Conservation (phyloP, 768 basidiomycete genomes). For the Lentinula lateritia region DNA sequence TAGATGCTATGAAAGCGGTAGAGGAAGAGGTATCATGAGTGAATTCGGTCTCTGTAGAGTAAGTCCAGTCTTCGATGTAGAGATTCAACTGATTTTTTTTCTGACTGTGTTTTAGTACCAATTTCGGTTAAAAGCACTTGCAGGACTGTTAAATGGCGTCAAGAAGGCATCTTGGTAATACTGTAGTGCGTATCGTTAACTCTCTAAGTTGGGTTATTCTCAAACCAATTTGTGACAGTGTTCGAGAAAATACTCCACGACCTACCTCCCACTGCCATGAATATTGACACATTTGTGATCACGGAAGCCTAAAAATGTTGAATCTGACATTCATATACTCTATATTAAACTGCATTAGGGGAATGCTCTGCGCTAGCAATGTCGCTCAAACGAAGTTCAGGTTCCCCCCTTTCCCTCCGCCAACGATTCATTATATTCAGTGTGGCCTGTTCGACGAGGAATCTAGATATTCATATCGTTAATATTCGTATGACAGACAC, state of each 20-base stretch:
- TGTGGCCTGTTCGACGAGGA: constrained; percentile 70
- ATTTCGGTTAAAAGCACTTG: constrained; percentile 81
- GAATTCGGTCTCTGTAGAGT: constrained; percentile 87
- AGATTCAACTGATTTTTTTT: neutral
- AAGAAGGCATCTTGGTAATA: constrained; percentile 86
- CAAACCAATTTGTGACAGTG: neutral
- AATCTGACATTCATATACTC: neutral
- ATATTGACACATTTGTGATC: neutral
- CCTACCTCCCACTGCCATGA: neutral
- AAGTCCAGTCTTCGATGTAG: constrained; percentile 14
- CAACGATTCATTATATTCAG: constrained; percentile 78
- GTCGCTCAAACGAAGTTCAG: constrained; percentile 57
- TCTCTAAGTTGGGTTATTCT: neutral
- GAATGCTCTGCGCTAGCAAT: constrained; percentile 34
- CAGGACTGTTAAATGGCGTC: constrained; percentile 82
- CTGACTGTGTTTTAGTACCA: constrained; percentile 55
- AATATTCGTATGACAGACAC: neutral
- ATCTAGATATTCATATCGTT: constrained; percentile 19
- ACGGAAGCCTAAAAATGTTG: neutral
- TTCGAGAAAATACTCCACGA: neutral
- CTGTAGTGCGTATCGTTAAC: constrained; percentile 1
- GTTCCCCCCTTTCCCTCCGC: constrained; percentile 78
- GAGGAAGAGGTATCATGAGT: constrained; percentile 82
- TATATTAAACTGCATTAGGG: constrained; percentile 15
- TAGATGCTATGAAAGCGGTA: constrained; percentile 79